Conservation (phyloP, 1,284 basidiomycete genomes). For the Sanghuangporus baumii region DNA sequence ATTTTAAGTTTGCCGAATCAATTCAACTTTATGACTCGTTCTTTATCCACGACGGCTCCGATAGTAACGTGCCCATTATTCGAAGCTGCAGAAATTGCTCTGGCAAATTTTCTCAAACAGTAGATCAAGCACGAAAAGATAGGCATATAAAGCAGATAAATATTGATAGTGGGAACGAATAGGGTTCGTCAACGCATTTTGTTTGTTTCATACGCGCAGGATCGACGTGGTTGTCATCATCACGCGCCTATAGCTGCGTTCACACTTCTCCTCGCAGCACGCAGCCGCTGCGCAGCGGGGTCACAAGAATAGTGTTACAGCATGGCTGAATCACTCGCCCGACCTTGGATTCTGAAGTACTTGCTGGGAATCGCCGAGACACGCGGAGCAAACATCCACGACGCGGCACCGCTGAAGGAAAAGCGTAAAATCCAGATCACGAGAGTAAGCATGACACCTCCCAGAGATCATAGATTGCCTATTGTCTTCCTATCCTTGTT, state of each 20-base stretch:
- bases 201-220: not conserved
- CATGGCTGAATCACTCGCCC: conserved; percentile 14
- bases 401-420: not conserved
- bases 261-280: not conserved
- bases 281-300: not conserved
- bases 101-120: not conserved
- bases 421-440: conserved; percentile 12
- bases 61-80: not conserved
- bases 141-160: not conserved
- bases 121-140: not conserved
- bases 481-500: not conserved
- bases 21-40: not conserved
- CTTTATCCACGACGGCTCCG: not conserved
- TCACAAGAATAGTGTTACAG: not conserved
- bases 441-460: not conserved
- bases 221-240: not conserved
- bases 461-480: not conserved
- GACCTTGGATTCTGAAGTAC: conserved; percentile 14
- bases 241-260: not conserved
- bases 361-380: conserved; percentile 12
- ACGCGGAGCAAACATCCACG: conserved; percentile 5
- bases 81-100: not conserved
- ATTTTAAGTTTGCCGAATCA: not conserved
- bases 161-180: not conserved
- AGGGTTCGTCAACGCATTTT: not conserved